Conservation (phyloP, 2,329 filamentous ascomycete genomes). For the Tolypocladium tundrense region DNA sequence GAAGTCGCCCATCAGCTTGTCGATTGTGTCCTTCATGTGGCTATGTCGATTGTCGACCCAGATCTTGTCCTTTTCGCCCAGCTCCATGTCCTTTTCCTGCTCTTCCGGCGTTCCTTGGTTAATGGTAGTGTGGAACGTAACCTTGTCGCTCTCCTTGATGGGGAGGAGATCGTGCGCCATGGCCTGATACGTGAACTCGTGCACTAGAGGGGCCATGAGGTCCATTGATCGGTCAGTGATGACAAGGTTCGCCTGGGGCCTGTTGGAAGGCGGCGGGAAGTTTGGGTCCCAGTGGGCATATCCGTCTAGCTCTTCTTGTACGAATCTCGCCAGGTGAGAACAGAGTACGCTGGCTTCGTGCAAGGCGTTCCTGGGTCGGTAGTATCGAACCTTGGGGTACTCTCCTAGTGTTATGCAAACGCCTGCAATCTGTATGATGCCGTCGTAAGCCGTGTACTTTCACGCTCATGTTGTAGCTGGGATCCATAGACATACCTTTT, state of each 20-base stretch:
- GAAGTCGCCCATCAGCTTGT: slow-evolving; percentile 87
- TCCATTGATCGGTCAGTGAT: slow-evolving; percentile 94
- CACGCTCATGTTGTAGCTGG: not conserved
- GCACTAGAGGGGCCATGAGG: slow-evolving; percentile 72
- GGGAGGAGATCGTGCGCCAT: slow-evolving; percentile 93
- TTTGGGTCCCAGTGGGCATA: slow-evolving; percentile 77
- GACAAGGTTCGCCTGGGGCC: slow-evolving; percentile 73
- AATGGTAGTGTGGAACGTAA: slow-evolving; percentile 70
- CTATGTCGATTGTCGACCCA: slow-evolving; percentile 92
- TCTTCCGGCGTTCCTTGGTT: slow-evolving; percentile 63
- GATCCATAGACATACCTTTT: slow-evolving; percentile 53
- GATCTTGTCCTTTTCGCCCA: slow-evolving; percentile 81
- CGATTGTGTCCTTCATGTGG: slow-evolving; percentile 97
- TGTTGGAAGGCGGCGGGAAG: slow-evolving; percentile 69
- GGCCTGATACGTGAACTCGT: slow-evolving; percentile 97
- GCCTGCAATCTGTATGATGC: slow-evolving; percentile 28
- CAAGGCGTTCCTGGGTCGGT: slow-evolving; percentile 59
- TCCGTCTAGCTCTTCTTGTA: slow-evolving; percentile 82
- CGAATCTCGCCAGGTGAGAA: slow-evolving; percentile 78
- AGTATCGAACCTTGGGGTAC: slow-evolving; percentile 88
- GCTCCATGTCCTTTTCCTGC: slow-evolving; percentile 83
- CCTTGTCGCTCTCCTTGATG: slow-evolving; percentile 80
- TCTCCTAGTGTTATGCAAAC: slow-evolving; percentile 90
- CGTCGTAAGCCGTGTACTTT: not conserved
- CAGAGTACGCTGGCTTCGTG: slow-evolving; percentile 87